These are phyloP conservation scores for Zelonia costaricensis DNA, from an alignment of 208 protist genomes.

Conservation along the genomic window DNA sequence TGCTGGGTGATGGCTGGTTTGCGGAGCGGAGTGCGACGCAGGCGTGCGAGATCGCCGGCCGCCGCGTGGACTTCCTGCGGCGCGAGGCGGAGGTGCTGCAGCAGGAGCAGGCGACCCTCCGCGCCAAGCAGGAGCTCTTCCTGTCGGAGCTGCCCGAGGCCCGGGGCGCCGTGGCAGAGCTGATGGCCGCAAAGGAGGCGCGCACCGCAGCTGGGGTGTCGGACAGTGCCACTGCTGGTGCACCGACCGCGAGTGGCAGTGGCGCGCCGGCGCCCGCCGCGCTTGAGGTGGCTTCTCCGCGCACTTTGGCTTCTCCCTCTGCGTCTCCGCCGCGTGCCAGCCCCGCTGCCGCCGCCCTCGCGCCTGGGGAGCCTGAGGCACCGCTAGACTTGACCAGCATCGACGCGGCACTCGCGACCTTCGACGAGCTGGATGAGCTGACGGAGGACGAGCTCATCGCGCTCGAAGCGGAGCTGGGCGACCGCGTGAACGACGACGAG, in stretches of 20 bases:
- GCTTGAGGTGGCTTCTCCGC: too few relatives aligned
- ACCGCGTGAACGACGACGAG: slow-evolving; percentile 69
- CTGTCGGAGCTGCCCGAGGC: slow-evolving; percentile 66
- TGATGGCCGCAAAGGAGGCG: slow-evolving; percentile 37
- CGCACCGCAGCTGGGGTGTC: slow-evolving; percentile 12
- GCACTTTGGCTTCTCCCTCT: too few relatives aligned
- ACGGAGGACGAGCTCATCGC: slow-evolving; percentile 82
- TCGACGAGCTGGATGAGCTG: slow-evolving; percentile 79
- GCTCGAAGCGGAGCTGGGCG: slow-evolving; percentile 71
- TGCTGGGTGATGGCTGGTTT: slow-evolving; percentile 91
- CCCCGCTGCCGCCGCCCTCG: too few relatives aligned
- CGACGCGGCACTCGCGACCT: slow-evolving; percentile 44
- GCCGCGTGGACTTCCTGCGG: slow-evolving; percentile 69
- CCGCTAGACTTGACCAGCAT: slow-evolving; percentile 12
- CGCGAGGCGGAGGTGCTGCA: slow-evolving; percentile 66
- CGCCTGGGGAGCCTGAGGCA: too few relatives aligned
- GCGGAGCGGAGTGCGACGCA: slow-evolving; percentile 84
- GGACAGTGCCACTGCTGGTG: too few relatives aligned
- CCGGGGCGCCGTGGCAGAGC: slow-evolving; percentile 42
- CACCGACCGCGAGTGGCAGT: neutral
- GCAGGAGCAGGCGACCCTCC: slow-evolving; percentile 58
- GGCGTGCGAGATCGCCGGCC: slow-evolving; percentile 59
- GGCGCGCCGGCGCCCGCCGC: too few relatives aligned
- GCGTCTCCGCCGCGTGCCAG: neutral
- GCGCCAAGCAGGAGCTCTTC: slow-evolving; percentile 60